These are phyloP conservation scores for Spergularia azorica DNA, from an alignment of 179 eudicot genomes.

Conservation along the genomic window DNA sequence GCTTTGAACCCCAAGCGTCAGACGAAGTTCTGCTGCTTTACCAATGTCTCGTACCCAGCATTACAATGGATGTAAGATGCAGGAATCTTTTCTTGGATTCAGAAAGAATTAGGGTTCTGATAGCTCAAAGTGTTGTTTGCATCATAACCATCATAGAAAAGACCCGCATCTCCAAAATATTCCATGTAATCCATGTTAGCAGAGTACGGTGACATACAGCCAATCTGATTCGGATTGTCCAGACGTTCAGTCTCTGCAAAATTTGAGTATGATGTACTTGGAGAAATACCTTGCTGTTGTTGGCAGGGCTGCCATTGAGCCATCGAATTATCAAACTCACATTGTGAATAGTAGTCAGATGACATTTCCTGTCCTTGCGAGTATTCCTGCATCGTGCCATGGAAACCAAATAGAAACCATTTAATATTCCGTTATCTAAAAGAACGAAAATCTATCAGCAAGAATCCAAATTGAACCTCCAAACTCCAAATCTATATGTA, in stretches of 20 bases:
- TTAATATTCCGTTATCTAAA: not conserved
- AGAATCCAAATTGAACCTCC: not conserved
- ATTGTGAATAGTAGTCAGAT: slow-evolving; percentile 40
- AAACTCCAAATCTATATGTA: slow-evolving; percentile 14
- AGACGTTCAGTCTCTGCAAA: slow-evolving; percentile 57
- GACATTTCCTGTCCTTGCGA: slow-evolving; percentile 40
- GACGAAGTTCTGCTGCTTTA: not conserved
- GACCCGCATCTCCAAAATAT: slow-evolving; percentile 46
- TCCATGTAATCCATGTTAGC: slow-evolving; percentile 49
- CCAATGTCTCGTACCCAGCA: slow-evolving; percentile 15
- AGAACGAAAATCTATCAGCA: not conserved
- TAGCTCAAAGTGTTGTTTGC: slow-evolving; percentile 37
- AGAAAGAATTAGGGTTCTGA: slow-evolving; percentile 37
- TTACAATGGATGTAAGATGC: not conserved
- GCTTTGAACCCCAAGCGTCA: not conserved
- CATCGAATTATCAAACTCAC: slow-evolving; percentile 40
- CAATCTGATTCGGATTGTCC: slow-evolving; percentile 47
- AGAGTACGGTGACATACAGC: slow-evolving; percentile 57
- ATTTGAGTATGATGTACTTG: slow-evolving; percentile 70
- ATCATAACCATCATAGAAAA: slow-evolving; percentile 46
- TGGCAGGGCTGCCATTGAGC: slow-evolving; percentile 45
- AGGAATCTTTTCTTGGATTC: slow-evolving; percentile 22
- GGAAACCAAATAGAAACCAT: slow-evolving; percentile 9
- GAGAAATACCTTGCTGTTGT: slow-evolving; percentile 50
- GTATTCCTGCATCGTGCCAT: slow-evolving; percentile 46